phyloP scores from a whole-genome alignment of 2,329 filamentous ascomycete genomes.

The Botrytis tulipae region DNA sequence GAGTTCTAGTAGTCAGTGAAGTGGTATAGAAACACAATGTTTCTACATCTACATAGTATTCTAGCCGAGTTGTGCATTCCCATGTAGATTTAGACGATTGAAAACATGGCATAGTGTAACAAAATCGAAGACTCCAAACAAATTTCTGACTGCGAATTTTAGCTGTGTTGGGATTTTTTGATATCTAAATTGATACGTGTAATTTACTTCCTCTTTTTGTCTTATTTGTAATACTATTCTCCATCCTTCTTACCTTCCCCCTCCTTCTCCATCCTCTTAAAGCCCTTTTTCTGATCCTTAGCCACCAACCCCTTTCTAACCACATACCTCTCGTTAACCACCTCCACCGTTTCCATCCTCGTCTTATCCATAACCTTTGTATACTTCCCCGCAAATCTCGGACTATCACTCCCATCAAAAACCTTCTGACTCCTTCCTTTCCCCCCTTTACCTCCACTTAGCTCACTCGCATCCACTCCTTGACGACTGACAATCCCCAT shows the following conservation, averaged over 20 bases:
- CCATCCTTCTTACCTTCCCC: neutral
- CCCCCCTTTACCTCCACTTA: constrained; percentile 40
- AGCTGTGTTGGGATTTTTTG: neutral
- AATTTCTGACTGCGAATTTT: neutral
- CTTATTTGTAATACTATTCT: neutral
- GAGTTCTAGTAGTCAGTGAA: neutral
- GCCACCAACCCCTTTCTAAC: constrained; percentile 53
- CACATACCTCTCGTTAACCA: constrained; percentile 62
- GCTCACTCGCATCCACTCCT: constrained; percentile 32
- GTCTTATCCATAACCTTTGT: constrained; percentile 53
- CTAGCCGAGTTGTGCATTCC: neutral
- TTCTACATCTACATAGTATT: neutral
- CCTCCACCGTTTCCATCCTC: constrained; percentile 50
- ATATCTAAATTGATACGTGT: neutral
- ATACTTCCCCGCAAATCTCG: constrained; percentile 53
- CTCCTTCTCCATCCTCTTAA: constrained; percentile 6
- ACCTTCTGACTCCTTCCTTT: constrained; percentile 38
- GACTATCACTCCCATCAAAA: constrained; percentile 57
- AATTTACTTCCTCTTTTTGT: neutral
- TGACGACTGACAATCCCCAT: constrained; percentile 59
- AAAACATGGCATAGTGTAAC: neutral
- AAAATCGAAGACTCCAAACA: neutral
- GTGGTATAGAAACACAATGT: neutral
- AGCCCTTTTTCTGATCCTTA: constrained; percentile 18
- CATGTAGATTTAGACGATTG: neutral